These are phyloP conservation scores for Chionographis japonica DNA, from an alignment of 106 monocot species.

Conservation along the genomic window DNA sequence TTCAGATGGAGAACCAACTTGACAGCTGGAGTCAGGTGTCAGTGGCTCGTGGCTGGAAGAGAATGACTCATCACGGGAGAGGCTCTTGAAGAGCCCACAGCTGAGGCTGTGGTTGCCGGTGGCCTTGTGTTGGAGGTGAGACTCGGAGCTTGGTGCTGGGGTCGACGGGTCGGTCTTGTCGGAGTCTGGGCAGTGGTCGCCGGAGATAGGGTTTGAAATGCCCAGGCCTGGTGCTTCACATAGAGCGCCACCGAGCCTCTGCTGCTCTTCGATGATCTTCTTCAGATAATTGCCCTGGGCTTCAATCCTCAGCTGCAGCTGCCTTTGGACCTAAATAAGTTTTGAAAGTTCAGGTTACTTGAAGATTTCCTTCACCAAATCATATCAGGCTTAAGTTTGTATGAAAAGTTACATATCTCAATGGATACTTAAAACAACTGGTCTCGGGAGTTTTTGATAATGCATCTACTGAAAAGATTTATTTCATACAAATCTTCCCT, in stretches of 20 bases:
- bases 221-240: constrained; percentile 24
- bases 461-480: too few species aligned
- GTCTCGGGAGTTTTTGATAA: too few species aligned
- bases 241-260: constrained; percentile 46
- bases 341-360: neutral
- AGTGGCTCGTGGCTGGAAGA: constrained; percentile 45
- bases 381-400: too few species aligned
- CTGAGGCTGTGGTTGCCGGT: neutral
- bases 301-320: constrained; percentile 91
- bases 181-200: constrained; percentile 18
- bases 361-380: too few species aligned
- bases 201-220: neutral
- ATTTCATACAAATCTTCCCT: too few species aligned
- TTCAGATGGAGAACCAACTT: constrained; percentile 19
- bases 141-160: constrained; percentile 54
- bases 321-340: constrained; percentile 80
- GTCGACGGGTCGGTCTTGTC: constrained; percentile 69
- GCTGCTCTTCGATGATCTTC: constrained; percentile 94
- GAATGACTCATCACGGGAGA: constrained; percentile 29
- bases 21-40: constrained; percentile 62
- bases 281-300: constrained; percentile 93
- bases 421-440: too few species aligned
- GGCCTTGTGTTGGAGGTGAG: constrained; percentile 38
- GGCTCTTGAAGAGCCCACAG: constrained; percentile 18
- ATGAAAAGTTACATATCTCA: too few species aligned